These are phyloP conservation scores for Candida namnaoensis DNA, from an alignment of 805 yeast species.

Conservation along the genomic window DNA sequence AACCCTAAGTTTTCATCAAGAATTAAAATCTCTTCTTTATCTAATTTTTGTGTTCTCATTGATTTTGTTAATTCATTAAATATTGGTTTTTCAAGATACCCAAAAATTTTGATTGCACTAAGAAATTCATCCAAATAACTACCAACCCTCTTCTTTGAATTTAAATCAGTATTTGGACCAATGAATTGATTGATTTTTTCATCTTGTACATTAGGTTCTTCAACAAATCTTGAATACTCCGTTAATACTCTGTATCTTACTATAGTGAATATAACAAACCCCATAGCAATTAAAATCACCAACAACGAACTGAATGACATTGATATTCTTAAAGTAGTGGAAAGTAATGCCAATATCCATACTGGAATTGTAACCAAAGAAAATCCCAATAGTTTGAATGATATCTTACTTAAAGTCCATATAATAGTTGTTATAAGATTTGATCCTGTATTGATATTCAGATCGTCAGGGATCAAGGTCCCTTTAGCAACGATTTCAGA, in stretches of 20 bases:
- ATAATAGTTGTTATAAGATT: background rate
- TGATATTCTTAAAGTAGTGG: constrained; percentile 40
- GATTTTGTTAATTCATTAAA: constrained; percentile 88
- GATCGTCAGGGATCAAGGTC: background rate
- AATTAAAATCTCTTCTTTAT: constrained; percentile 65
- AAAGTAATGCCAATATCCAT: constrained; percentile 22
- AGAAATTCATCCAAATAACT: constrained; percentile 84
- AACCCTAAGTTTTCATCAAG: constrained; percentile 77
- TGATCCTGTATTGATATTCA: background rate
- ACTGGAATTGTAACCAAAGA: constrained; percentile 19
- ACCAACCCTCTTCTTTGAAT: constrained; percentile 33
- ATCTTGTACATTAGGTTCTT: constrained; percentile 26
- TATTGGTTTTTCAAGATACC: constrained; percentile 83
- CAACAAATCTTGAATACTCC: constrained; percentile 48
- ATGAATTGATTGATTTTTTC: constrained; percentile 8
- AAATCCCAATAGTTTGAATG: constrained; percentile 4
- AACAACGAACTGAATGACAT: constrained; percentile 41
- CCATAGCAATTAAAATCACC: constrained; percentile 20
- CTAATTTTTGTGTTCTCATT: constrained; percentile 81
- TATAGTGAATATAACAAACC: constrained; percentile 31
- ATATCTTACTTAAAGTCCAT: background rate
- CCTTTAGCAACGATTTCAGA: too few relatives aligned
- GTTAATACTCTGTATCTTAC: constrained; percentile 60
- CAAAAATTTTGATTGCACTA: constrained; percentile 87
- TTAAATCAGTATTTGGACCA: constrained; percentile 15